Base-by-base conservation (phyloP, 768 basidiomycete species). In the Lactifluus hygrophoroides region DNA sequence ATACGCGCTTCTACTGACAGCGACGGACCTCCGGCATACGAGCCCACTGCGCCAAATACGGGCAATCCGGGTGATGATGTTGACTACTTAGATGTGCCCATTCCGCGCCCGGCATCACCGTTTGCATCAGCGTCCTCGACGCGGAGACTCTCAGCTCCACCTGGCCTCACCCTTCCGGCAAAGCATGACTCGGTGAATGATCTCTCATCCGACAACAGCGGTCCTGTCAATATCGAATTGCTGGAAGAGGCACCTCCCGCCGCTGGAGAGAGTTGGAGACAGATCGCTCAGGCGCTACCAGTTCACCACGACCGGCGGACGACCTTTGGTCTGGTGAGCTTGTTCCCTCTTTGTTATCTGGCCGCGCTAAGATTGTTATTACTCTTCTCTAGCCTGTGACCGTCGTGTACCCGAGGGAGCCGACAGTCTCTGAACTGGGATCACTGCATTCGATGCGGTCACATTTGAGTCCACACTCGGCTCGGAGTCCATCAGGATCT, bases 231-330 rank as follows among this genome's bases (percentile, higher is more conserved):
- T 3, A 77, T 83, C 19, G 85, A 88, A 66, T 66, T 86, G 5
- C 71, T 87, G 16, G 88, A 90, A 60, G 84, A 87, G 34, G 83
- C 76, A 23, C 87, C 88, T 8, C 87, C 88, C 3, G 67, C 67
- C 55, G 81, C 86, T 25, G 76, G 76, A 19, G 80, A 78, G 54
- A 73, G 78, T 5, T 89, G 88, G 88, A 74, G 80, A 58, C 73
- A 74, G 11, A 72, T 88, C 58, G 73, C 82, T 9, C 66, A 75
- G 35, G 72, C 71, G 19, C 56, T 68, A 4, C 69, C 68, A 43
- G 54, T 42, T 60, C 59, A 5, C 62, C 66, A 57, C 57, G 72
- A 71, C 37, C 74, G 77, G 37, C 71, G 82, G 51, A 76, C 79
- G 27, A 84, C 84, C 7, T 86, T 86, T 68, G 86, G 86, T 61